A percentile compares a stretch with the other conserved stretches of the same genome.
phyloP scores from a whole-genome alignment of 192 early-diverging fungal genomes.

The Coemansia sp. region DNA sequence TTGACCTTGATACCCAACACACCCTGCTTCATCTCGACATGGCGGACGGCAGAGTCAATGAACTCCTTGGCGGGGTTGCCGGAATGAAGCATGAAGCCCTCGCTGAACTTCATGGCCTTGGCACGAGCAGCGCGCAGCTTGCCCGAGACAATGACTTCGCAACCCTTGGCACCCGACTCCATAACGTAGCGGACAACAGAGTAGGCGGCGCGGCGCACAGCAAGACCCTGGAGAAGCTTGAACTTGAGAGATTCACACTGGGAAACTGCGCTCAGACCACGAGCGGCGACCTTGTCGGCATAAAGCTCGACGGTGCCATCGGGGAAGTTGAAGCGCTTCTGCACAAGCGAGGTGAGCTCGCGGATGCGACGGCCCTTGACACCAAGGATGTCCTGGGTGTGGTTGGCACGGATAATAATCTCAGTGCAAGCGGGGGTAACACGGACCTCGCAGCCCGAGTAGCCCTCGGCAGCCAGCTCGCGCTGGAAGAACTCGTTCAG shows the following conservation, averaged over 20 bases:
- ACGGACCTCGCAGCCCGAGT: constrained; percentile 99
- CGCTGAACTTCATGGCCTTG: constrained; percentile 99
- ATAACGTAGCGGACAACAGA: constrained; percentile 98
- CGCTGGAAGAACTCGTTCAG: constrained; percentile 99
- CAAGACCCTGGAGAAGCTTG: constrained; percentile 96
- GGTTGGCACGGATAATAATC: constrained; percentile 99
- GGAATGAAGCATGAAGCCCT: constrained; percentile 99
- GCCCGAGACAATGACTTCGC: constrained; percentile 98
- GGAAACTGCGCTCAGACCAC: constrained; percentile 97
- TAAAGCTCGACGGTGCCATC: constrained; percentile 98
- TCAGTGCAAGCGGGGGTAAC: constrained; percentile 99
- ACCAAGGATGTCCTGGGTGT: constrained; percentile 97
- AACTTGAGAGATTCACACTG: constrained; percentile 98
- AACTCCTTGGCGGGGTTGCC: constrained; percentile 96
- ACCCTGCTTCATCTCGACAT: constrained; percentile 98
- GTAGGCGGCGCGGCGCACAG: constrained; percentile 97
- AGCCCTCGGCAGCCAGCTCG: constrained; percentile 96
- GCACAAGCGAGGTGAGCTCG: constrained; percentile 95
- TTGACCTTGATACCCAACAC: constrained; percentile 99
- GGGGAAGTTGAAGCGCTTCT: constrained; percentile 99
- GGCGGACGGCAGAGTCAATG: constrained; percentile 94
- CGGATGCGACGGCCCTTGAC: constrained; percentile 98
- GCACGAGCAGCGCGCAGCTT: constrained; percentile 99
- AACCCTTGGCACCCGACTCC: constrained; percentile 99
- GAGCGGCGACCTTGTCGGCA: constrained; percentile 95